These are phyloP conservation scores for Kernera saxatilis DNA, from an alignment of 345 rosid species.

Conservation along the genomic window DNA sequence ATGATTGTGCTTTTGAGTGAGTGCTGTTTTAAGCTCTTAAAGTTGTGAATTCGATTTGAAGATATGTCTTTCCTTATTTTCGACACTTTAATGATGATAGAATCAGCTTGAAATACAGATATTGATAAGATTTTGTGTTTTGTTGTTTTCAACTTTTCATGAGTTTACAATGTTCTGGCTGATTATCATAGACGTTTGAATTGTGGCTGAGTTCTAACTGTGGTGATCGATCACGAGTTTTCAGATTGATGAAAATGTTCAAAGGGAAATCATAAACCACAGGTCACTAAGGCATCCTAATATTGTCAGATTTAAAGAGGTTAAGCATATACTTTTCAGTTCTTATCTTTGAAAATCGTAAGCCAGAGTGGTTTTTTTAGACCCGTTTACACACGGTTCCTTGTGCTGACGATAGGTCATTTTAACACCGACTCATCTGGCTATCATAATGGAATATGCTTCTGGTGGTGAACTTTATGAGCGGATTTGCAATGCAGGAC, in stretches of 20 bases:
- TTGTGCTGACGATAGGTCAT: slow-evolving; percentile 43
- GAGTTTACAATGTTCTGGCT: background rate
- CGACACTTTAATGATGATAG: background rate
- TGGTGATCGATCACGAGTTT: slow-evolving; percentile 1
- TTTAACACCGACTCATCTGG: slow-evolving; percentile 91
- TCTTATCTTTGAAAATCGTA: background rate
- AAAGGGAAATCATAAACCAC: slow-evolving; percentile 90
- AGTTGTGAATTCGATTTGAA: background rate
- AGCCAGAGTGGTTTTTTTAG: background rate
- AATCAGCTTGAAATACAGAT: slow-evolving; percentile 57
- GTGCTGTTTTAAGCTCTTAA: background rate
- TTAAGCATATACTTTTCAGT: slow-evolving; percentile 6
- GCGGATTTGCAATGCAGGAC: slow-evolving; percentile 78
- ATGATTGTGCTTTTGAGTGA: background rate
- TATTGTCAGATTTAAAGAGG: slow-evolving; percentile 96
- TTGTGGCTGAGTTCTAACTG: background rate
- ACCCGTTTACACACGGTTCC: background rate
- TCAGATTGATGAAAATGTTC: slow-evolving; percentile 96
- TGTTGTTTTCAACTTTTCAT: background rate
- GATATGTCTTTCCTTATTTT: background rate
- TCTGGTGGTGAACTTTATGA: slow-evolving; percentile 94
- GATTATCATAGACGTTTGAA: background rate
- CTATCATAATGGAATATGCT: slow-evolving; percentile 95
- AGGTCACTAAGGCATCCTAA: slow-evolving; percentile 92
- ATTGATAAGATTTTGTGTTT: slow-evolving; percentile 24